These are phyloP conservation scores for Chamaecrista fasciculata DNA, from an alignment of 306 rosid species.

Conservation along the genomic window DNA sequence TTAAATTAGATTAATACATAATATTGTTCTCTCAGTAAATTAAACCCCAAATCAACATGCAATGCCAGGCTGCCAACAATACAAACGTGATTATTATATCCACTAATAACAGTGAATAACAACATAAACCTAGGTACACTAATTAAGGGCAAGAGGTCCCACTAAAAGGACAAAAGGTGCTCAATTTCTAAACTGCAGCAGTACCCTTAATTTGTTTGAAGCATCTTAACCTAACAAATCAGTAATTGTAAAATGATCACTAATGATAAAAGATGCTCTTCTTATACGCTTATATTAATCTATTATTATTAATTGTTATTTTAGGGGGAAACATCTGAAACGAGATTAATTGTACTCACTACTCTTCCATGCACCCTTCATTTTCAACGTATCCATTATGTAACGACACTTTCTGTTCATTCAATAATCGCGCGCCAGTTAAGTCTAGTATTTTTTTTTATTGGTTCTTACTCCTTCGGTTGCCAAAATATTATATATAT, in stretches of 20 bases:
- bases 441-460: constrained; percentile 42
- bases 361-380: constrained; percentile 22
- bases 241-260: constrained; percentile 17
- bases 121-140: neutral
- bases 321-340: neutral
- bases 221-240: constrained; percentile 31
- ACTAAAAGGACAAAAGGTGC: constrained; percentile 18
- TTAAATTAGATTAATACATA: constrained; percentile 10
- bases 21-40: constrained; percentile 17
- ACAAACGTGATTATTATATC: constrained; percentile 20
- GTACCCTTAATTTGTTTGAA: neutral
- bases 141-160: constrained; percentile 23
- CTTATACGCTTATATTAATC: neutral
- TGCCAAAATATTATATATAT: no score
- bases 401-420: constrained; percentile 32
- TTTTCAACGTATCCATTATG: constrained; percentile 41
- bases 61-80: no score
- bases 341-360: neutral
- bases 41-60: constrained; percentile 27
- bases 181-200: constrained; percentile 32
- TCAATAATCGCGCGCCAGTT: constrained; percentile 47
- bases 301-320: neutral
- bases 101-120: neutral
- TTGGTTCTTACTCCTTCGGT: constrained; percentile 39
- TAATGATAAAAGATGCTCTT: constrained; percentile 32